These are phyloP conservation scores for Carallia brachiata DNA, from an alignment of 345 rosid species.

Conservation along the genomic window DNA sequence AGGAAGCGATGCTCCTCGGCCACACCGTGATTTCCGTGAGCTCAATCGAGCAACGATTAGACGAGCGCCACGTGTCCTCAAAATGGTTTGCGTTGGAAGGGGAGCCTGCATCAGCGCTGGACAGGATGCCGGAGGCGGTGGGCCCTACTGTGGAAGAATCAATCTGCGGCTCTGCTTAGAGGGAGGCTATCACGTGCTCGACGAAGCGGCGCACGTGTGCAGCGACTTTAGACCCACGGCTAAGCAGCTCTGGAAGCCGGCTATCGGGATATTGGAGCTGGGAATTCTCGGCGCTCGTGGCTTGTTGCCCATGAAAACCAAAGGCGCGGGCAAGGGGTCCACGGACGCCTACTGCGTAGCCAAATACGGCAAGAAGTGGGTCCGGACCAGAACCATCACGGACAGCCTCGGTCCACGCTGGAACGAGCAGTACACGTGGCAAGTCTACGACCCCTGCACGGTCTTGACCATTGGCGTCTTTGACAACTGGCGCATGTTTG, in stretches of 20 bases:
- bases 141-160: slow-evolving; percentile 64
- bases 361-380: slow-evolving; percentile 98
- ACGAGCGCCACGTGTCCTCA: slow-evolving; percentile 68
- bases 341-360: slow-evolving; percentile 95
- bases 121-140: slow-evolving; percentile 9
- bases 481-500: slow-evolving; percentile 92
- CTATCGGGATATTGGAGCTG: slow-evolving; percentile 79
- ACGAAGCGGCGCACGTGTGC: slow-evolving; percentile 97
- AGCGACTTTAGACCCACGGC: slow-evolving; percentile 97
- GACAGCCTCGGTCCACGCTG: slow-evolving; percentile 97
- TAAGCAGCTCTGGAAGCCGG: slow-evolving; percentile 96
- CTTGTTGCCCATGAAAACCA: slow-evolving; percentile 82
- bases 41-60: slow-evolving; percentile 75
- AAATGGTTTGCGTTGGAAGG: slow-evolving; percentile 70
- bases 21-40: slow-evolving; percentile 56
- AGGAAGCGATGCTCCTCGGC: slow-evolving; percentile 54
- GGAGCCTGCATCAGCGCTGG: slow-evolving; percentile 27
- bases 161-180: slow-evolving; percentile 77
- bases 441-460: slow-evolving; percentile 94
- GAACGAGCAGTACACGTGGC: slow-evolving; percentile 99
- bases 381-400: slow-evolving; percentile 75
- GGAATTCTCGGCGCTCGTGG: slow-evolving; percentile 94
- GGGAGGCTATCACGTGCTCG: slow-evolving; percentile 98
- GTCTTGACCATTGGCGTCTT: slow-evolving; percentile 81
- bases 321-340: slow-evolving; percentile 68